These are phyloP conservation scores for Diutina sp. DNA, from an alignment of 1,139 yeast species.

Conservation along the genomic window DNA sequence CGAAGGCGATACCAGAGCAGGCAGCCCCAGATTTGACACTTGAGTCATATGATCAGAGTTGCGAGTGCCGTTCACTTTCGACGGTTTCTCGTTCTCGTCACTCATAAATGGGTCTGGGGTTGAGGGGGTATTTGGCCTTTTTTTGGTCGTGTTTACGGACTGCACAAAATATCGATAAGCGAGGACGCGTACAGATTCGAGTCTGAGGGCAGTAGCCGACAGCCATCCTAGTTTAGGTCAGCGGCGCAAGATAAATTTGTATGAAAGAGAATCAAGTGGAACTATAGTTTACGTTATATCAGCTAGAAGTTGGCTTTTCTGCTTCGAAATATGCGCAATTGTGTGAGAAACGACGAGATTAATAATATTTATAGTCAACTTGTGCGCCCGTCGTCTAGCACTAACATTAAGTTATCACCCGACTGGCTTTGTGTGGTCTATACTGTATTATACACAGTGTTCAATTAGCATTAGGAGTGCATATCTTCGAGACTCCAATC, in stretches of 20 bases:
- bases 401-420: too few relatives aligned
- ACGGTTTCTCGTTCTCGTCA: background rate
- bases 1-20: background rate
- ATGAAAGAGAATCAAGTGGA: too few relatives aligned
- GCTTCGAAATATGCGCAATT: too few relatives aligned
- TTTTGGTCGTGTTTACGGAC: background rate
- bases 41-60: background rate
- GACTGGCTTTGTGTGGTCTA: too few relatives aligned
- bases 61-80: background rate
- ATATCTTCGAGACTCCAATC: too few relatives aligned
- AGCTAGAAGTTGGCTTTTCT: too few relatives aligned
- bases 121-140: background rate
- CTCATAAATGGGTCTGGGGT: background rate
- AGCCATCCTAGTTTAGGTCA: background rate
- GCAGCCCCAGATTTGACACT: background rate
- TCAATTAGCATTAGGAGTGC: too few relatives aligned
- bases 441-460: too few relatives aligned
- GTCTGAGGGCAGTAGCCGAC: background rate
- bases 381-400: too few relatives aligned
- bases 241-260: background rate
- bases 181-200: background rate
- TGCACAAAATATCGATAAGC: background rate
- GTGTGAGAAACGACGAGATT: too few relatives aligned
- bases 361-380: too few relatives aligned
- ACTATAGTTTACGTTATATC: too few relatives aligned